Evolutionary conservation across 1,284 basidiomycete genomes (phyloP).

Genomic region (Ganoderma lingzhi): DNA sequence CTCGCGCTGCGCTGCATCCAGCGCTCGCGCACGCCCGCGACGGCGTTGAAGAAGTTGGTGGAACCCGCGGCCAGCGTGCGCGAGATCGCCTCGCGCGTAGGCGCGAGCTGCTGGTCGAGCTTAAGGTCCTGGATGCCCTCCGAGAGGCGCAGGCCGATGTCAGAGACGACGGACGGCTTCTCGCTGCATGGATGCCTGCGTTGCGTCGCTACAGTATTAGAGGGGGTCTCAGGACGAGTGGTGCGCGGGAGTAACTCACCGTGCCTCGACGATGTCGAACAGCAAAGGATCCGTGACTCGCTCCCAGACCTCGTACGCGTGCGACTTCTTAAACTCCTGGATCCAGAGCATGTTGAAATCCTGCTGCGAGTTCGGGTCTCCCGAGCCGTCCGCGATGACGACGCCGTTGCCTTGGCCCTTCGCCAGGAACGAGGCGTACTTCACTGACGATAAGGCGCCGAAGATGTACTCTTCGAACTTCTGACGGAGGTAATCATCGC

Average conservation of each 20-base stretch:
- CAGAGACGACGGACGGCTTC: constrained; percentile 87
- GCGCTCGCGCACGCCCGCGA: constrained; percentile 84
- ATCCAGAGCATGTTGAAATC: constrained; percentile 90
- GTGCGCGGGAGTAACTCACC: constrained; percentile 54
- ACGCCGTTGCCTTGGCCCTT: constrained; percentile 72
- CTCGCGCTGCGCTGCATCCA: constrained; percentile 63
- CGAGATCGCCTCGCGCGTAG: constrained; percentile 86
- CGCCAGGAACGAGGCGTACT: constrained; percentile 83
- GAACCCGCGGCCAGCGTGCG: constrained; percentile 79
- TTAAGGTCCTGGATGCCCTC: constrained; percentile 94
- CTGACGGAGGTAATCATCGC: constrained; percentile 89
- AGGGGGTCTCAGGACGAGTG: not conserved
- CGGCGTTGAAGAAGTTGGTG: constrained; percentile 86
- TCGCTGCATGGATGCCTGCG: constrained; percentile 87
- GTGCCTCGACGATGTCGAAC: constrained; percentile 92
- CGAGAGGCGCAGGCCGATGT: constrained; percentile 86
- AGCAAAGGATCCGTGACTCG: constrained; percentile 86
- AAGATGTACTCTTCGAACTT: constrained; percentile 92
- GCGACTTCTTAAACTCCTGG: constrained; percentile 82
- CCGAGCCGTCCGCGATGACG: constrained; percentile 67
- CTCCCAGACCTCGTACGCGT: constrained; percentile 90
- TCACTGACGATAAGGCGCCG: constrained; percentile 82
- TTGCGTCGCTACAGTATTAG: constrained; percentile 36
- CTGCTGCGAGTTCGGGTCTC: constrained; percentile 59
- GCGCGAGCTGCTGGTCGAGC: constrained; percentile 88